Evolutionary conservation across 2,329 filamentous ascomycete genomes (phyloP), one percentile per base, ranked within the genome.

Genomic region (Clonostachys rosea): DNA sequence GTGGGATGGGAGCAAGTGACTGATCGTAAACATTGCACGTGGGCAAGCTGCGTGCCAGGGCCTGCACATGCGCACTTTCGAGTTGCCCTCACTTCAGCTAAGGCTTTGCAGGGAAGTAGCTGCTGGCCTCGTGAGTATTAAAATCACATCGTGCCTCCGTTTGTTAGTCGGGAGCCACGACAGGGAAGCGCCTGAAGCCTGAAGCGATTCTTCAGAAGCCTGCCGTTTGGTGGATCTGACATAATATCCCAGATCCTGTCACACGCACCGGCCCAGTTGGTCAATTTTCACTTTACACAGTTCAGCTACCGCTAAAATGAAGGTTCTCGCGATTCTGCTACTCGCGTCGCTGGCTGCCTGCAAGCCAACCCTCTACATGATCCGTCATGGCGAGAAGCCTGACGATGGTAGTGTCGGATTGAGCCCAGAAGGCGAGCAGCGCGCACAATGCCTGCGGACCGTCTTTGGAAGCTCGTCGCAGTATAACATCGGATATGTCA

Each of bases 361-460:
- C 33, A 51, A 56, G 10, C 71, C 78, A 2, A 83, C 74, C 1
- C 75, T 84, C 34, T 85, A 82, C 57, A 63, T 84, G 9, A 84
- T 85, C 58, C 76, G 81, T 16, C 81, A 85, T 52, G 81, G 81
- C 49, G 81, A 85, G 60, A 85, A 85, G 61, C 80, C 81, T 2
- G 69, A 70, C 5, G 63, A 74, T 45, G 17, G 17, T 14, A 68
- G 67, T 14, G 65, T 42, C 36, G 79, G 79, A 3, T 65, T 84
- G 42, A 79, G 61, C 47, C 53, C 68, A 0, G 55, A 72, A 49
- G 81, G 81, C n/a, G 52, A 71, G 46, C 49, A 79, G 59, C 76
- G 81, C 14, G 76, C 81, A 0, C 75, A 84, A 55, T 84, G 81
- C 52, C 63, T 85, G n/a, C 66, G 75, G 11, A 65, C 53, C 9